These are phyloP conservation scores for Trypanosoma conorhini DNA, from an alignment of 208 protist genomes.

Conservation along the genomic window DNA sequence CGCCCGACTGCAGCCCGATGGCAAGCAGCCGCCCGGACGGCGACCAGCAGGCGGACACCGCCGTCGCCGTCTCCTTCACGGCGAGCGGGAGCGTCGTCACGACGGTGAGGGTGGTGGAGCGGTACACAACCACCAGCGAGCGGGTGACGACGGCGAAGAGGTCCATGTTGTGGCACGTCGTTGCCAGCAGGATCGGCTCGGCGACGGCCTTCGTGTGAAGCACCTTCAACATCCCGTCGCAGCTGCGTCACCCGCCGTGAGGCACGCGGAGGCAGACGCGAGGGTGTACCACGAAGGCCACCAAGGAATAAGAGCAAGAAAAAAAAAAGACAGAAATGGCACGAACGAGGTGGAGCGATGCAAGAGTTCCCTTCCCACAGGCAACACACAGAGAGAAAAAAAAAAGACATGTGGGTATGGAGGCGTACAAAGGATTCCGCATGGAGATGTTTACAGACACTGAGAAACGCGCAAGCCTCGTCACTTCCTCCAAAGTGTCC, in stretches of 20 bases:
- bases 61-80: constrained; percentile 10
- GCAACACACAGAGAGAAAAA: too few relatives aligned
- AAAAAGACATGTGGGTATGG: background rate
- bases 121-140: constrained; percentile 59
- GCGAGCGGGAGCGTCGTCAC: constrained; percentile 53
- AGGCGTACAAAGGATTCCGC: background rate
- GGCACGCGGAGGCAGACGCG: background rate
- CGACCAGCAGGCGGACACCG: constrained; percentile 53
- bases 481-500: constrained; percentile 50
- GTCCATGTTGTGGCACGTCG: constrained; percentile 77
- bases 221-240: constrained; percentile 57
- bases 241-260: background rate
- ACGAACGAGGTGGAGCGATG: background rate
- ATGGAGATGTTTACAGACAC: background rate
- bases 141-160: constrained; percentile 72
- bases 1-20: constrained; percentile 45
- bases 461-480: background rate
- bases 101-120: constrained; percentile 73
- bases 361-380: too few relatives aligned
- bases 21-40: constrained; percentile 72
- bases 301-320: background rate
- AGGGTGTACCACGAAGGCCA: background rate
- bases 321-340: constrained; percentile 4
- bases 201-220: constrained; percentile 64
- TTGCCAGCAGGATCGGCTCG: constrained; percentile 70